Conservation (phyloP, 352 stramenopile genomes). For the Phytophthora idaei region DNA sequence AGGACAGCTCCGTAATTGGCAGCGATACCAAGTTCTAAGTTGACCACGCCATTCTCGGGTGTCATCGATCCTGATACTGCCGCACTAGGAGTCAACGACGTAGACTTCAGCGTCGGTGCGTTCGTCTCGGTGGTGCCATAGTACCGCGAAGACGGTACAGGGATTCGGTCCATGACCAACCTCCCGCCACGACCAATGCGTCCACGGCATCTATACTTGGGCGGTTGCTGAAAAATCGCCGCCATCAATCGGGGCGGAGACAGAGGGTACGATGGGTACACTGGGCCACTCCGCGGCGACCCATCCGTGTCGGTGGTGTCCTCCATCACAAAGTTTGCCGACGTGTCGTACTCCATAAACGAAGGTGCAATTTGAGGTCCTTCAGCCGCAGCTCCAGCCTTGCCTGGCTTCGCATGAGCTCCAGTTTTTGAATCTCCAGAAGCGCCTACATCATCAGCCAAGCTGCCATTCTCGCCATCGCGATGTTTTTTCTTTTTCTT, state of each 20-base stretch:
- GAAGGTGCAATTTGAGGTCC: conserved; percentile 42
- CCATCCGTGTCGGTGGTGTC: conserved; percentile 39
- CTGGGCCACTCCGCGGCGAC: conserved; percentile 33
- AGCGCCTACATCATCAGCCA: conserved; percentile 4
- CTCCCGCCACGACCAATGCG: conserved; percentile 76
- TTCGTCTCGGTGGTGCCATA: conserved; percentile 56
- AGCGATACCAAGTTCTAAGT: conserved; percentile 21
- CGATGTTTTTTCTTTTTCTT: conserved; percentile 84
- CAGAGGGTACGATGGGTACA: conserved; percentile 73
- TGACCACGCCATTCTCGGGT: conserved; percentile 10
- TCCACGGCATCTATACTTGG: conserved; percentile 73
- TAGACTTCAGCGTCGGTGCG: conserved; percentile 48
- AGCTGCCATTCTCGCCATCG: conserved; percentile 40
- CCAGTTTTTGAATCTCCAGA: conserved; percentile 22
- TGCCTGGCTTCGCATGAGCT: conserved; percentile 18
- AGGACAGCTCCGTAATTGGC: conserved; percentile 60
- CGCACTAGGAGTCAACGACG: not conserved
- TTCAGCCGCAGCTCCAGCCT: conserved; percentile 30
- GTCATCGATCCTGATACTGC: not conserved
- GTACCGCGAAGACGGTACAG: conserved; percentile 56
- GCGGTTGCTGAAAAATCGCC: conserved; percentile 67
- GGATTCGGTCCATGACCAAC: conserved; percentile 78
- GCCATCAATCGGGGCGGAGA: conserved; percentile 67
- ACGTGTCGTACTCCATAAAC: conserved; percentile 84
- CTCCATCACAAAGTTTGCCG: conserved; percentile 64